Base-by-base conservation (phyloP, 2,329 filamentous ascomycete genomes). In the Hypoxylon sp. region DNA sequence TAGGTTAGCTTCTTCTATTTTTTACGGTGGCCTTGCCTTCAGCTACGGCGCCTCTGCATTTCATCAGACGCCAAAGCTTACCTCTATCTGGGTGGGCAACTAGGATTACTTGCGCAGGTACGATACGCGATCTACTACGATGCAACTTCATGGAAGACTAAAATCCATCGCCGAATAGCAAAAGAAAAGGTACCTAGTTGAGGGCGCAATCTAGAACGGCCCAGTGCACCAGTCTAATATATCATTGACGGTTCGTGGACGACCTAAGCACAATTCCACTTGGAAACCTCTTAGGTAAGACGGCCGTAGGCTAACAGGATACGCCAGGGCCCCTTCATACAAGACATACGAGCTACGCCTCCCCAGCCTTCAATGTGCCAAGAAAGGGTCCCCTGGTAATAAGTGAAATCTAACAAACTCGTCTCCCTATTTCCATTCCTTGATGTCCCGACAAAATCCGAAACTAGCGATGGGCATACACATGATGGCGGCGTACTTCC, bases 1-100 rank as follows among this genome's bases (percentile, higher is more conserved):
- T 13, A 56, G 27, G 33, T n/a, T 17, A 53, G 50, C 49, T 37
- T 40, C 31, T 49, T 56, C 50, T 62, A 62, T 62, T 56, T 56
- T 62, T 62, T 50, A 44, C 25, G 33, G 20, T 3, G 40, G 3
- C 40, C 2, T 2, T 10, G 17, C 40, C 17, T 20, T 22, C 17
- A 44, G 40, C 40, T 44, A 11, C 14, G 40, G 17, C 17, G 17
- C 40, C 40, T 44, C 40, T 22, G 6, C 7, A 22, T 22, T 2
- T 44, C 40, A 8, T 11, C 14, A n/a, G 2, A 44, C 17, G 6
- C n/a, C 5, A 42, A 17, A 42, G 37, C 37, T 42, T 42, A 42
- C 37, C 37, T 27, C 25, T 17, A 20, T n/a, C 37, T 17, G 17
- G n/a, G 37, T 7, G 6, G 37, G n/a, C n/a, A 8, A 42, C 6